These are phyloP conservation scores for Thalassiosira livingstoniorum DNA, from an alignment of 352 stramenopile genomes.

Conservation along the genomic window DNA sequence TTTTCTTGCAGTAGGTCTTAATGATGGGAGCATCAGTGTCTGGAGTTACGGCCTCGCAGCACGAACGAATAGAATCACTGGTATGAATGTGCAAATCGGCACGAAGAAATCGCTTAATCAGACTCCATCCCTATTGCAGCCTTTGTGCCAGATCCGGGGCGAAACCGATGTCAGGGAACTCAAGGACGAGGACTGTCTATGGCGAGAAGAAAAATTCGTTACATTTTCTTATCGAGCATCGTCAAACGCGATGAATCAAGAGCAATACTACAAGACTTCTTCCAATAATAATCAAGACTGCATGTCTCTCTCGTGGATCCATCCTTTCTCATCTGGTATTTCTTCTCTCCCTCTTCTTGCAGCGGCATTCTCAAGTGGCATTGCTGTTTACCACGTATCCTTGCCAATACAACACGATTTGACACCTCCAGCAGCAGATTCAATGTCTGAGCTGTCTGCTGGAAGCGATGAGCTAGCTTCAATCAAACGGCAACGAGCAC, in stretches of 20 bases:
- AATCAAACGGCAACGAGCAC: background rate
- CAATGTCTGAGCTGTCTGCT: background rate
- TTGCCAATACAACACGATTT: conserved; percentile 21
- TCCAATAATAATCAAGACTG: conserved; percentile 16
- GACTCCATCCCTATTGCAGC: conserved; percentile 63
- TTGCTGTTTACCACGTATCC: conserved; percentile 78
- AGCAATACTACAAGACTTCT: background rate
- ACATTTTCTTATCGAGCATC: no score
- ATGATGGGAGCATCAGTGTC: conserved; percentile 72
- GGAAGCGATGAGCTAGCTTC: background rate
- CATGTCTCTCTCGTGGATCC: conserved; percentile 66
- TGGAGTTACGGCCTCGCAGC: conserved; percentile 74
- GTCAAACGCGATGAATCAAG: background rate
- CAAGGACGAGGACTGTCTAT: conserved; percentile 50
- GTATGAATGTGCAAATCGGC: conserved; percentile 27
- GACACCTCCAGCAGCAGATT: conserved; percentile 7
- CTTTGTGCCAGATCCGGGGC: conserved; percentile 64
- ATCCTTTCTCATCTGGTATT: conserved; percentile 38
- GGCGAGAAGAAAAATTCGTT: conserved; percentile 43
- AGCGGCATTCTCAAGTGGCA: conserved; percentile 70
- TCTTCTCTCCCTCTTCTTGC: conserved; percentile 65
- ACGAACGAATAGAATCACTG: conserved; percentile 51
- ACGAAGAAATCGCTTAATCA: conserved; percentile 3
- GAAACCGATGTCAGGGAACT: conserved; percentile 44
- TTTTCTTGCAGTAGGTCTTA: conserved; percentile 73